A percentile compares a stretch with the other conserved stretches of the same genome.
These are phyloP conservation scores for Camellia oleifera DNA, from an alignment of 179 eudicot species.

Conservation along the genomic window DNA sequence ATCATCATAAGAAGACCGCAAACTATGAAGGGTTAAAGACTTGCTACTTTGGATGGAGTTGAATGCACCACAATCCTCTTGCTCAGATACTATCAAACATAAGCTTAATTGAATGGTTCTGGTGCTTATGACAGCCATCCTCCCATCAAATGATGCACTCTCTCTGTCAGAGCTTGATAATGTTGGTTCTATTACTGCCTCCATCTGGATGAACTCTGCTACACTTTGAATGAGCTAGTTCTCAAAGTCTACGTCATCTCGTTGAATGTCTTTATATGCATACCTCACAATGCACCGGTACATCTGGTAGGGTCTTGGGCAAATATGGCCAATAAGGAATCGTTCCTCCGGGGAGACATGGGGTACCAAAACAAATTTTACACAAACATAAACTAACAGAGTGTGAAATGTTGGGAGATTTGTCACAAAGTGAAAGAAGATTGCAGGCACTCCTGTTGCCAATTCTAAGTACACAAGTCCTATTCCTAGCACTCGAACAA, in stretches of 20 bases:
- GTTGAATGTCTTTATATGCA: constrained; percentile 84
- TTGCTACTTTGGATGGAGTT: constrained; percentile 57
- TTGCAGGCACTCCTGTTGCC: constrained; percentile 85
- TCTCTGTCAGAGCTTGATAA: constrained; percentile 43
- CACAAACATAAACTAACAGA: constrained; percentile 80
- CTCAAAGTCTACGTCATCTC: constrained; percentile 81
- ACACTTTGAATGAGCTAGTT: constrained; percentile 68
- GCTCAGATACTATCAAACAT: constrained; percentile 42
- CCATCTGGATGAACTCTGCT: constrained; percentile 92
- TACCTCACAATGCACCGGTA: constrained; percentile 84
- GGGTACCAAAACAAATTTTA: constrained; percentile 90
- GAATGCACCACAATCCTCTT: constrained; percentile 28
- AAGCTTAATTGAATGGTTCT: constrained; percentile 35
- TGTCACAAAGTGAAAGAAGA: constrained; percentile 89
- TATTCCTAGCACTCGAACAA: constrained; percentile 87
- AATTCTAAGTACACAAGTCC: constrained; percentile 87
- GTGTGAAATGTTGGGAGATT: constrained; percentile 87
- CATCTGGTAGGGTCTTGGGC: constrained; percentile 87
- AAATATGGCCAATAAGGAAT: constrained; percentile 75
- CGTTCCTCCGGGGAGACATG: constrained; percentile 78
- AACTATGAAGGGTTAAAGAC: constrained; percentile 61
- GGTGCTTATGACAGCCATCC: constrained; percentile 90
- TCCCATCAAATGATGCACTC: constrained; percentile 62
- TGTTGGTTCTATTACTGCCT: constrained; percentile 59
- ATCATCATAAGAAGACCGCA: constrained; percentile 70